Evolutionary conservation across 2,329 filamentous ascomycete species (phyloP), one percentile per base, ranked within the genome.

Genomic region (Aspergillus niger): DNA sequence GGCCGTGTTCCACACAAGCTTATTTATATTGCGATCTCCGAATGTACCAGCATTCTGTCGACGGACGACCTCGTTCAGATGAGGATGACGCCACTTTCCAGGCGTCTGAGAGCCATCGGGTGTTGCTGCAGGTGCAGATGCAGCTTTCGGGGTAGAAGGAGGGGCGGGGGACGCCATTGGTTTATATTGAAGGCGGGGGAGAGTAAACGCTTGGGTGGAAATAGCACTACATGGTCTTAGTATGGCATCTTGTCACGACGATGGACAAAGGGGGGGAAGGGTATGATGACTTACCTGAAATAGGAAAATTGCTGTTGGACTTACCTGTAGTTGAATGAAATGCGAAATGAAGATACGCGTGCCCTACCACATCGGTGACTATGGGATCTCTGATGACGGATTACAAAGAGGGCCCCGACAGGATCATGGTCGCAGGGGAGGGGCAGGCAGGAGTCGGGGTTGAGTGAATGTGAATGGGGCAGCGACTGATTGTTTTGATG

Each of bases 1-100:
- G 8, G 75, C 77, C 1, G 83, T 74, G 74, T 96, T 97, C 77
- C 88, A 86, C 30, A 86, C 72, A 55, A 96, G 86, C 56, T 83
- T 85, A 62, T 82, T 85, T 52, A 95, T 78, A 66, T 97, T 94
- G 73, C 85, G 86, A 68, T 93, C 88, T 58, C 88, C 87, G 74
- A 98, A 97, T 51, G 84, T 90, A 13, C 88, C 87, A 20, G 88
- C 89, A 74, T 91, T 89, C 72, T 92, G 91, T 55, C 95, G 88
- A 64, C 85, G 85, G 15, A 90, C 87, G 73, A 99, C 96, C 77
- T 98, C 94, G 70, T 92, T 85, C 65, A 97, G 84, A 64, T 89
- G 88, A 36, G 95, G 95, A 75, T 99, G 95, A 71, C 88, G 86
- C 94, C 95, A 99, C 72, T 89, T 91, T 58, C 94, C 93, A 6